Evolutionary conservation across 768 basidiomycete species (phyloP), one percentile per base, ranked within the genome.

Genomic region (Ephemerocybe angulata): DNA sequence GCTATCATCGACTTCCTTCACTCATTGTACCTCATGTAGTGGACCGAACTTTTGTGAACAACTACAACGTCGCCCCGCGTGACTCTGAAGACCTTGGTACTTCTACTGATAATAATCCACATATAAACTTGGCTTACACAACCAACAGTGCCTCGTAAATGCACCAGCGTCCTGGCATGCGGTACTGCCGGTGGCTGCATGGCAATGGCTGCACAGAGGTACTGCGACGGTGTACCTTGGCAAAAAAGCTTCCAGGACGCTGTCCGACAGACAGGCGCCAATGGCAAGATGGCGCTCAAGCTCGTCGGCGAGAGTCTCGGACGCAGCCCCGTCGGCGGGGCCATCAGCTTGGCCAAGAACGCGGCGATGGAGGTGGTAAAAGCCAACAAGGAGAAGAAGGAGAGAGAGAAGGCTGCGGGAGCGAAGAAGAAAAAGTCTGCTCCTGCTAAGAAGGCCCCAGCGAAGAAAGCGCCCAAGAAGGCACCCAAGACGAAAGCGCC

Each of bases 221-320:
- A 47, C 28, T 47, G 44, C 44, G 27, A 47, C 7, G 44, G 44
- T 15, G 22, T 22, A 24, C 22, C 44, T 24, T 47, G 44, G 44
- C 7, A 47, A 4, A 47, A 47, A 24, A 47, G 44, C 24, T 47
- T 47, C 44, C 44, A 47, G 44, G n/a, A 47, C 7, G 44, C 44
- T 7, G 28, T 47, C 28, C 21, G 28, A 11, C 44, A 47, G 22
- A 47, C 44, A 6, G 44, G 44, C 15, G 44, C 44, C 11, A 47
- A 47, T 24, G 44, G 44, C 11, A n/a, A 15, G 4, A 29, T 24
- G 4, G 28, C 19, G 7, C 44, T 47, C 44, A 47, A 47, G 44
- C 33, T 35, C 33, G 17, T 35, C 33, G 33, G 33, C 8, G 33
- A 35, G 33, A 35, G 33, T 17, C 8, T 35, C 33, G 33, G 33